phyloP scores from a whole-genome alignment of 208 protist genomes.

The Wallacemonas sp. region DNA sequence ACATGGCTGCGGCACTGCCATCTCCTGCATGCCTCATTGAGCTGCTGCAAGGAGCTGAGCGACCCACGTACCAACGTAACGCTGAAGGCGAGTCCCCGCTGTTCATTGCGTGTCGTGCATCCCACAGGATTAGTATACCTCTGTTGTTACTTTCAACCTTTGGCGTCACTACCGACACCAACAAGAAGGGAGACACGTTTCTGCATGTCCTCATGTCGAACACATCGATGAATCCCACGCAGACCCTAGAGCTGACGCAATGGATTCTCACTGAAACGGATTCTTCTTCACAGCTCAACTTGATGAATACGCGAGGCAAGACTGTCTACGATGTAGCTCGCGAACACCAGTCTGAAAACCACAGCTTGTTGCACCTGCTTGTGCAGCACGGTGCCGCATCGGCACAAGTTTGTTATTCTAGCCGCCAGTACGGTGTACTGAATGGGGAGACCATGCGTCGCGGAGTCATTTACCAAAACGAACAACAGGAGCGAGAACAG shows the following conservation, averaged over 20 bases:
- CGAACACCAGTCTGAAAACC: constrained; percentile 14
- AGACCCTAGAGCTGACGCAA: constrained; percentile 35
- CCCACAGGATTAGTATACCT: constrained; percentile 24
- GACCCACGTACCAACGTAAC: constrained; percentile 32
- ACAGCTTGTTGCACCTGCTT: constrained; percentile 31
- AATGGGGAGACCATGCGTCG: constrained; percentile 18
- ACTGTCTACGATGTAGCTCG: constrained; percentile 52
- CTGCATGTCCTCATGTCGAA: constrained; percentile 61
- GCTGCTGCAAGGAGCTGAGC: constrained; percentile 19
- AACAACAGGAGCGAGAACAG: not conserved
- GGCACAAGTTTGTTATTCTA: constrained; percentile 18
- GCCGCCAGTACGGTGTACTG: constrained; percentile 11
- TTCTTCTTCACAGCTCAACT: constrained; percentile 29
- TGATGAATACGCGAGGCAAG: constrained; percentile 20
- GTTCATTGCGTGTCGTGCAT: constrained; percentile 31
- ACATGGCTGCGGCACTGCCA: constrained; percentile 31
- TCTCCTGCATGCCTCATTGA: constrained; percentile 44
- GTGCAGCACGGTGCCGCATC: constrained; percentile 31
- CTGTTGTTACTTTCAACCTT: constrained; percentile 55
- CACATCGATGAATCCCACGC: constrained; percentile 7
- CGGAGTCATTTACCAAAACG: not conserved
- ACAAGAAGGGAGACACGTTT: constrained; percentile 49
- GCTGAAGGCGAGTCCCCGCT: constrained; percentile 48
- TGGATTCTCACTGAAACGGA: constrained; percentile 31
- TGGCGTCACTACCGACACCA: constrained; percentile 21